Base-by-base conservation (phyloP, 805 yeast genomes). In the Candida michaelii region DNA sequence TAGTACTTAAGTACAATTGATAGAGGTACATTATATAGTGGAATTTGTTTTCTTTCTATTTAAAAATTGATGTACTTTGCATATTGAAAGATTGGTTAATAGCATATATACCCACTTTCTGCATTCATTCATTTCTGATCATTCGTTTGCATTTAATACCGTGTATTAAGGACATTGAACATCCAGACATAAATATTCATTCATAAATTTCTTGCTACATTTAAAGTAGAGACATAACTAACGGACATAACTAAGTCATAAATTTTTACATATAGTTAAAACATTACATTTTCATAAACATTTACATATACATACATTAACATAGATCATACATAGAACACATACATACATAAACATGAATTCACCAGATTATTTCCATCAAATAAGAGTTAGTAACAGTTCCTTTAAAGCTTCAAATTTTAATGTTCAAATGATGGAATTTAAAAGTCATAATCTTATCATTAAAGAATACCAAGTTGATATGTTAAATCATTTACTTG, bases 381-480 rank as follows among this genome's bases (percentile, higher is more conserved):
- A 59, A 34, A 56, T 64, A 18, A 53, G 74, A 34, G 49, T 63
- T 36, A 46, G 58, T 39, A 59, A 65, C 42, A 54, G 63, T 23
- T 54, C 60, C 21, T 37, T 65, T 40, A 68, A 63, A 46, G 70
- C 79, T 4, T 50, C 70, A 19, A 62, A 71, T 50, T 60, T 71
- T 31, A 59, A 59, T 18, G 54, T 79, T 33, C 69, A 69, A 38
- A 53, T 66, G 39, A 75, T 74, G 67, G 82, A 78, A 53, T 69
- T 66, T 45, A 60, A 65, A 40, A 66, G 73, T 29, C 83, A 78
- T 55, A 63, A 60, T 27, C 54, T 52, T 13, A 57, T 71, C 11
- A 60, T 75, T 9, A 57, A 63, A 34, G 78, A 74, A 44, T 79
- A 79, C 54, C 67, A 71, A 45, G 47, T 62, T 37, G 78, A 76